Percentiles rank a stretch among this genome's conserved stretches.
phyloP scores from a whole-genome alignment of 106 monocot genomes.

The Triglochin maritima region DNA sequence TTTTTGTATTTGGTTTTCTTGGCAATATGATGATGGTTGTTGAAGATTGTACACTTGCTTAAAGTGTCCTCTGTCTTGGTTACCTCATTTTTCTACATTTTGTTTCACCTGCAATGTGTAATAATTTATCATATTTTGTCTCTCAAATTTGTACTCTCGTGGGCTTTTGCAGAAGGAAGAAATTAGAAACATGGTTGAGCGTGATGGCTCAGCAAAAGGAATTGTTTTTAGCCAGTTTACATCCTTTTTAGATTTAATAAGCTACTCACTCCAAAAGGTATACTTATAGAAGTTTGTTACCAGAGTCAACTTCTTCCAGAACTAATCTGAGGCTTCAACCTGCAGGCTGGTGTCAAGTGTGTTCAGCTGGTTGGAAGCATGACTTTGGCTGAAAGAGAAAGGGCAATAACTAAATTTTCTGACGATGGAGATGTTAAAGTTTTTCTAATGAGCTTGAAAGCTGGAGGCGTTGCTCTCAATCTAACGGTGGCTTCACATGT shows the following conservation, averaged over 20 bases:
- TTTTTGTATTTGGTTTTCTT: no score
- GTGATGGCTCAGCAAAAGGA: constrained; percentile 82
- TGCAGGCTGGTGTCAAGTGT: constrained; percentile 66
- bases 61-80: no score
- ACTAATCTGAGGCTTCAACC: constrained; percentile 5
- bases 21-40: no score
- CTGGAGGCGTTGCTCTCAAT: constrained; percentile 92
- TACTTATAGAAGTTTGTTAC: no score
- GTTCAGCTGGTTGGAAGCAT: constrained; percentile 83
- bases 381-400: constrained; percentile 68
- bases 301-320: no score
- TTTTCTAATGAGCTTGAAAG: constrained; percentile 89
- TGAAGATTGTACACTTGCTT: no score
- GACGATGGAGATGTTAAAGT: constrained; percentile 57
- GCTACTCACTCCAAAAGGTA: constrained; percentile 50
- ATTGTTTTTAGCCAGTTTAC: constrained; percentile 93
- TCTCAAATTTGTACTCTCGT: no score
- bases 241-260: constrained; percentile 80
- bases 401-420: constrained; percentile 60
- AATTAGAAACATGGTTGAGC: constrained; percentile 81
- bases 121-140: no score
- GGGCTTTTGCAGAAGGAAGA: constrained; percentile 26
- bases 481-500: constrained; percentile 86
- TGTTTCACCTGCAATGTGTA: no score
- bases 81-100: no score